Evolutionary conservation across 768 basidiomycete genomes (phyloP), one percentile per base, ranked within the genome.

Genomic region (Trametes sanguinea): DNA sequence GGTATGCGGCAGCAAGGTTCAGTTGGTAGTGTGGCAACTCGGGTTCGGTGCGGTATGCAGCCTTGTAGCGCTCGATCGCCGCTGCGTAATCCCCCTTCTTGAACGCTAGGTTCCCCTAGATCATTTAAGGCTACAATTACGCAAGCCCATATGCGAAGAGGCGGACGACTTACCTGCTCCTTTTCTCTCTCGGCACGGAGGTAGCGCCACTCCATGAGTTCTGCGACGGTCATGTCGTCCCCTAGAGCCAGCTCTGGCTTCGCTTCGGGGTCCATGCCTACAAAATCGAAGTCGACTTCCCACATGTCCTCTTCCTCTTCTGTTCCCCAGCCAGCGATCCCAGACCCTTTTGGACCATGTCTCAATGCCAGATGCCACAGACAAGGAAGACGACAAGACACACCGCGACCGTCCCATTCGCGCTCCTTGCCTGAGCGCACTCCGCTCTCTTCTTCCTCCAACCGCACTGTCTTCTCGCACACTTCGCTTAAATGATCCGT

Each of bases 401-500:
- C 63, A 66, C 89, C 89, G 64, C 89, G 77, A 5, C 88, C 88
- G 64, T 90, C 89, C 89, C 89, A 90, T 68, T 90, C 89, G 50
- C 85, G 75, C 68, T 86, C 84, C 68, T 90, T 90, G 6, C 89
- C 89, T 0, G 80, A 73, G 40, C 86, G 70, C 0, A 83, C 78
- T 1, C 84, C 79, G 43, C 77, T 81, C 59, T 84, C 85, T 65
- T 84, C 83, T 67, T 89, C 89, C 32, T 88, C 88, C 69, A 87
- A 84, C 51, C 87, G 72, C 35, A 89, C 88, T 7, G 87, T 87
- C 59, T 80, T 79, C 75, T 90, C 89, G 64, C 89, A 90, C 14
- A 90, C 89, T 70, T 90, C 88, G 1, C 87, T 85, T 11, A 90
- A 76, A 68, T 90, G 88, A 70, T 89, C 89, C 30, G 89, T 89